These are phyloP conservation scores for Albugo laibachii DNA, from an alignment of 352 stramenopile genomes.

Conservation along the genomic window DNA sequence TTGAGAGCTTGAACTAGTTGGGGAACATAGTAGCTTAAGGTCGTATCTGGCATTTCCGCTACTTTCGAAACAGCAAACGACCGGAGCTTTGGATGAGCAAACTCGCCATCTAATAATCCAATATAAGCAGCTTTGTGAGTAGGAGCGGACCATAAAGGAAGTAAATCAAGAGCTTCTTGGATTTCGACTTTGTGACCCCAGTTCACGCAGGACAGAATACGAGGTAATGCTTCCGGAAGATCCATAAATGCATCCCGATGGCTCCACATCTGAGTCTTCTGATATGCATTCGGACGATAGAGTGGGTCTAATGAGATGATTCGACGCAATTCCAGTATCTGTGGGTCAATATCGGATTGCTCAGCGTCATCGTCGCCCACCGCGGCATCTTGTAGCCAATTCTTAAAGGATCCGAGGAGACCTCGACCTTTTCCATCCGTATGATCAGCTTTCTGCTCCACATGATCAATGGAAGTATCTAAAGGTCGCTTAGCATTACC, in stretches of 20 bases:
- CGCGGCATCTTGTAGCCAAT: slow-evolving; percentile 23
- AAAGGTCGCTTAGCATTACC: slow-evolving; percentile 36
- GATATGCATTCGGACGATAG: slow-evolving; percentile 57
- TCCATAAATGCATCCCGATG: slow-evolving; percentile 65
- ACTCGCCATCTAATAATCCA: slow-evolving; percentile 61
- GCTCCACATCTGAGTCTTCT: slow-evolving; percentile 68
- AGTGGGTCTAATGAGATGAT: slow-evolving; percentile 65
- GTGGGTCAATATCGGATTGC: too few species aligned
- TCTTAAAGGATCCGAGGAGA: slow-evolving; percentile 10
- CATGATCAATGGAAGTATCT: neutral
- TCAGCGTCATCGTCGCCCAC: too few species aligned
- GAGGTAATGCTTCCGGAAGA: slow-evolving; percentile 39
- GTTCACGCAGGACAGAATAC: slow-evolving; percentile 61
- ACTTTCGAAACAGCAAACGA: slow-evolving; percentile 7
- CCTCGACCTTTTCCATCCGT: slow-evolving; percentile 1
- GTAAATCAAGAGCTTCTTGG: slow-evolving; percentile 39
- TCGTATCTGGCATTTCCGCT: slow-evolving; percentile 1
- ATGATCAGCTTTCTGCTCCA: too few species aligned
- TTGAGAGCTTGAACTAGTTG: slow-evolving; percentile 15
- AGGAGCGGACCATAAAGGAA: slow-evolving; percentile 39
- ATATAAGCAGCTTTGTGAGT: slow-evolving; percentile 63
- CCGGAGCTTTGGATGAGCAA: slow-evolving; percentile 12
- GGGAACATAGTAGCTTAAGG: slow-evolving; percentile 7
- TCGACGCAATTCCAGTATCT: slow-evolving; percentile 37
- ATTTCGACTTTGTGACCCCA: slow-evolving; percentile 52